Conservation (phyloP, 306 rosid species). For the Oemleria cerasiformis region DNA sequence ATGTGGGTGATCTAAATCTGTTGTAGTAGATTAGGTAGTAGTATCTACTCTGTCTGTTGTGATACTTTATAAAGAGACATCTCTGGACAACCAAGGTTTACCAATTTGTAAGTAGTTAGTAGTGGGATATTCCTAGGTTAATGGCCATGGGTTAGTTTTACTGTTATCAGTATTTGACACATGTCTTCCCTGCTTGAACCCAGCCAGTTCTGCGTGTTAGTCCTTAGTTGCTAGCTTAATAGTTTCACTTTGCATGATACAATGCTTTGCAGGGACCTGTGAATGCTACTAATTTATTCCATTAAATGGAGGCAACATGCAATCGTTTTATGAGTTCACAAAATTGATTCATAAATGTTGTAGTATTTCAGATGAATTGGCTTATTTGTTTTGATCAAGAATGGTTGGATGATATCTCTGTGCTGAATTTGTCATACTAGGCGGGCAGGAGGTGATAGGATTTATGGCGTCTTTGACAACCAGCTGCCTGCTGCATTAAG, state of each 20-base stretch:
- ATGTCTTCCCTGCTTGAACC: not conserved
- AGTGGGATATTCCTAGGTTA: not conserved
- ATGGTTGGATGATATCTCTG: not conserved
- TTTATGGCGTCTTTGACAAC: constrained; percentile 92
- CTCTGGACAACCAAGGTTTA: not conserved
- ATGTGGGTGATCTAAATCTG: not conserved
- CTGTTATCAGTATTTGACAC: not conserved
- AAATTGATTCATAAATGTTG: too few species aligned
- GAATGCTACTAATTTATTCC: not conserved
- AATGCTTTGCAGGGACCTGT: not conserved
- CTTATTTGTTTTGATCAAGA: not conserved
- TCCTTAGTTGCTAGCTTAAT: not conserved
- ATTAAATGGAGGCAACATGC: not conserved
- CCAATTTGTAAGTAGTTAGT: not conserved
- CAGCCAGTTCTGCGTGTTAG: not conserved
- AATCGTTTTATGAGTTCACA: too few species aligned
- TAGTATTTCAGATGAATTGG: not conserved
- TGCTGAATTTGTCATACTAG: constrained; percentile 32
- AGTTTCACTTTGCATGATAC: not conserved
- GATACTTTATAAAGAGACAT: not conserved
- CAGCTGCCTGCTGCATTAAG: constrained; percentile 97
- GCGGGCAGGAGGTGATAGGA: constrained; percentile 96
- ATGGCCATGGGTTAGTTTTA: not conserved
- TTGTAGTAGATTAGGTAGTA: not conserved
- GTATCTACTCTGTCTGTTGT: not conserved